Evolutionary conservation across 2,329 filamentous ascomycete genomes (phyloP), one percentile per base, ranked within the genome.

Genomic region (Fusarium lateritium): DNA sequence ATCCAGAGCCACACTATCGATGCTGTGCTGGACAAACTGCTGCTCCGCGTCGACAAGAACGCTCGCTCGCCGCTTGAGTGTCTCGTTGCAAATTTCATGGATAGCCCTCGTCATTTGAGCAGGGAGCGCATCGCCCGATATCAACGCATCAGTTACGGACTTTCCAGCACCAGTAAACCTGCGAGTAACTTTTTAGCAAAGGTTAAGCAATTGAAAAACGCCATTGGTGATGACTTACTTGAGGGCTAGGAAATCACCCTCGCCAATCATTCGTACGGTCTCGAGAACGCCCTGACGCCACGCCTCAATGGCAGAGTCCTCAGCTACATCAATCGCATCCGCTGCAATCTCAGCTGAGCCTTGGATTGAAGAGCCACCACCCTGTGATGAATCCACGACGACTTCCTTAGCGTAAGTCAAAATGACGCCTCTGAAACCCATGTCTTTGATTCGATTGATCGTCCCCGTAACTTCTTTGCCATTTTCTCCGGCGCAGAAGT

Each of bases 401-500:
- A 79, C 80, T 61, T 80, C 79, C 19, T 76, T 76, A 8, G 85
- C 85, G 66, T 85, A 88, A 62, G 87, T 86, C 17, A 88, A 79
- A 6, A 88, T 85, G 22, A 86, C 82, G 10, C 85, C 86, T 17
- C 80, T 77, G 71, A 86, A 87, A 2, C 86, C 86, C 45, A 86
- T 78, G 17, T 78, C 73, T 46, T 83, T 79, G 19, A 86, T 71
- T 24, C 81, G 76, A 10, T 77, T 75, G 46, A 81, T 80, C 4
- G 79, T 82, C 22, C 74, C 75, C 26, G 76, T 76, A 1, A 86
- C 82, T 74, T 87, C 82, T 1, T 76, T 71, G 19, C 77, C 76
- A 43, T 80, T 83, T 70, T 84, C 83, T 3, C 86, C 86, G 0
- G 84, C 83, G 68, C 86, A 88, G 77, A 88, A 88, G 58, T 88